phyloP scores from a whole-genome alignment of 441 rosid species.

The Cnidoscolus chayamansa region DNA sequence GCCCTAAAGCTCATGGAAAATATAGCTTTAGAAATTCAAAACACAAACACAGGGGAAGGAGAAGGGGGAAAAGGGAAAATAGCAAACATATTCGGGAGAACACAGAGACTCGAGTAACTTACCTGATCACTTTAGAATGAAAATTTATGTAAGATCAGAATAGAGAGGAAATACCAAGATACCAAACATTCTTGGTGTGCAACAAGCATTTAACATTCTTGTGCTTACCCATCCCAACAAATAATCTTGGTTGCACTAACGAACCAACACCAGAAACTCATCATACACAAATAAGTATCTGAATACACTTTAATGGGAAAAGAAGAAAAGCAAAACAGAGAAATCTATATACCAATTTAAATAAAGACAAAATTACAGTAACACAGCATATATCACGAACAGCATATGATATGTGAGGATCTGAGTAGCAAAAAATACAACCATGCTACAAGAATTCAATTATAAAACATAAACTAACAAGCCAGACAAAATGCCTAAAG shows the following conservation, averaged over 20 bases:
- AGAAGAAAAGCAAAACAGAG: no score
- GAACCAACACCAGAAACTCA: background rate
- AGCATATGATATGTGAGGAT: background rate
- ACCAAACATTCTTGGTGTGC: background rate
- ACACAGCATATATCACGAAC: background rate
- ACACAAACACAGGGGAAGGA: background rate
- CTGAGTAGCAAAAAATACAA: background rate
- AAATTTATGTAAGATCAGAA: no score
- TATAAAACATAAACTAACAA: background rate
- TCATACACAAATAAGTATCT: background rate
- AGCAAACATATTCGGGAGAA: background rate
- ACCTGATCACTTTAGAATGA: background rate
- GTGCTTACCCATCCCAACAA: no score
- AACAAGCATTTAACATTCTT: background rate
- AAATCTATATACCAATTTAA: background rate
- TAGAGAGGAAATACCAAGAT: background rate
- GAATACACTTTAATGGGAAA: background rate
- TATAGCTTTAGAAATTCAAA: background rate
- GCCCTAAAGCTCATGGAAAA: background rate
- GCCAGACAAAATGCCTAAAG: slow-evolving; percentile 4
- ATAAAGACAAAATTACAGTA: no score
- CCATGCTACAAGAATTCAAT: background rate
- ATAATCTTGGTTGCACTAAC: no score
- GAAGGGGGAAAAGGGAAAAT: no score
- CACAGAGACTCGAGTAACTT: background rate